These are phyloP conservation scores for Sphagnum tenellum DNA, from an alignment of 225 moss, liverwort and hornwort genomes.

Conservation along the genomic window DNA sequence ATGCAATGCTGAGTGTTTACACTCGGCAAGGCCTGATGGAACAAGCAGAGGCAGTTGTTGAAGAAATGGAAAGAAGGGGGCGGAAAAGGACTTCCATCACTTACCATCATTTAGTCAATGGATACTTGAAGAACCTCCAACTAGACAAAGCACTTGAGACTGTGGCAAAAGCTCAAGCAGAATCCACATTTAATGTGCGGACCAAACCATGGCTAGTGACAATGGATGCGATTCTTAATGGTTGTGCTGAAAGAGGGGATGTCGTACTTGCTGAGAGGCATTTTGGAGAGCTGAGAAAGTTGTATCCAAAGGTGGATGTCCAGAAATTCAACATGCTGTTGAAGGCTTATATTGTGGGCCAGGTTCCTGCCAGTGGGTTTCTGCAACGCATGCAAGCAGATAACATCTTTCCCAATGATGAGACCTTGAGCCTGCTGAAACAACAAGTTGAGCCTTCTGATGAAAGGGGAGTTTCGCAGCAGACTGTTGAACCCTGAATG, in stretches of 20 bases:
- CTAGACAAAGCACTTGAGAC: slow-evolving; percentile 19
- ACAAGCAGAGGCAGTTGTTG: slow-evolving; percentile 12
- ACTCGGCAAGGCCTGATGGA: slow-evolving; percentile 5
- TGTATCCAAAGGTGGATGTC: slow-evolving; percentile 6
- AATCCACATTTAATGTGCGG: slow-evolving; percentile 2
- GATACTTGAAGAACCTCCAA: slow-evolving; percentile 12
- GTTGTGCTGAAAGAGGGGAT: slow-evolving; percentile 16
- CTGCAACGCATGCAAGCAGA: slow-evolving; percentile 22
- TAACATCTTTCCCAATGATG: slow-evolving; percentile 5
- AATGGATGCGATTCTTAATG: slow-evolving; percentile 12
- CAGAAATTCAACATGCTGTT: slow-evolving; percentile 15
- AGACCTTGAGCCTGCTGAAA: slow-evolving; percentile 8
- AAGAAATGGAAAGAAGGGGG: slow-evolving; percentile 3
- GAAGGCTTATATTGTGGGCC: slow-evolving; percentile 18
- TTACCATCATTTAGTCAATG: slow-evolving; percentile 15
- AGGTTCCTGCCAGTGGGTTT: slow-evolving; percentile 18
- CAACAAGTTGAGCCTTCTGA: too few species aligned
- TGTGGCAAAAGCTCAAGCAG: slow-evolving; percentile 5
- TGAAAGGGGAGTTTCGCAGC: too few species aligned
- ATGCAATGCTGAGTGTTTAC: slow-evolving; percentile 22
- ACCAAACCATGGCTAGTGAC: slow-evolving; percentile 14
- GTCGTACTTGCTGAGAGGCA: slow-evolving; percentile 19
- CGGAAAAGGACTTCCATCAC: slow-evolving; percentile 8
- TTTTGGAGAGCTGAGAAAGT: slow-evolving; percentile 11
- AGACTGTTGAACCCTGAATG: too few species aligned